These are phyloP conservation scores for Cotoneaster glaucophyllus DNA, from an alignment of 306 rosid genomes.

Conservation along the genomic window DNA sequence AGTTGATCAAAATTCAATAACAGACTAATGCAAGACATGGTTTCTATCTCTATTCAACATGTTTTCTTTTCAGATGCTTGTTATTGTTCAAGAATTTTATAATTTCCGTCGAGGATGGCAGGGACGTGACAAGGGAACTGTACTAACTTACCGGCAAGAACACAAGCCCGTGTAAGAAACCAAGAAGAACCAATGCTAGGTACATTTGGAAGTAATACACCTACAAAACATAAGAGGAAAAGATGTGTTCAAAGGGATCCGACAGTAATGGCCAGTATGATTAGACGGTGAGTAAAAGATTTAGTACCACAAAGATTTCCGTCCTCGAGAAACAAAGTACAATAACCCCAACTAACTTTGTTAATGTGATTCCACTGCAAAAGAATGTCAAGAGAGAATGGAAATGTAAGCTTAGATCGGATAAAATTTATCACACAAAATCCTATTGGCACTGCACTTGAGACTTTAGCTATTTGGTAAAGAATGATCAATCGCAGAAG, in stretches of 20 bases:
- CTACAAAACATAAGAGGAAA: slow-evolving; percentile 29
- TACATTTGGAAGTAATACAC: slow-evolving; percentile 96
- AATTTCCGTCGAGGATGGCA: neutral
- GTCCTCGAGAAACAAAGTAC: slow-evolving; percentile 96
- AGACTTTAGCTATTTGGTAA: neutral
- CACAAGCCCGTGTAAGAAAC: slow-evolving; percentile 93
- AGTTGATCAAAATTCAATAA: neutral
- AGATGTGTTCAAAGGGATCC: too few species aligned
- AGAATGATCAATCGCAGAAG: neutral
- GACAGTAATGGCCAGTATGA: neutral
- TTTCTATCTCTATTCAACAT: neutral
- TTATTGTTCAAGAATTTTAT: neutral
- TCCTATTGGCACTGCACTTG: neutral
- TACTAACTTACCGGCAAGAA: slow-evolving; percentile 73
- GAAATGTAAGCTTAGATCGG: neutral
- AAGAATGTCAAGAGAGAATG: neutral
- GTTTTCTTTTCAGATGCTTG: neutral
- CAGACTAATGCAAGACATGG: neutral
- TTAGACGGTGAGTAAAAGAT: slow-evolving; percentile 5
- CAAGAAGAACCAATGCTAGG: slow-evolving; percentile 86
- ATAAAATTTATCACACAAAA: neutral
- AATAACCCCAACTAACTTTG: slow-evolving; percentile 91
- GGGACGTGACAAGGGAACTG: neutral
- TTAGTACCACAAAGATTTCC: slow-evolving; percentile 91
- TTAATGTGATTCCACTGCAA: slow-evolving; percentile 88